Percentiles rank a stretch among this genome's conserved stretches.
These are phyloP conservation scores for Cicer bijugum DNA, from an alignment of 306 rosid genomes.

Conservation along the genomic window DNA sequence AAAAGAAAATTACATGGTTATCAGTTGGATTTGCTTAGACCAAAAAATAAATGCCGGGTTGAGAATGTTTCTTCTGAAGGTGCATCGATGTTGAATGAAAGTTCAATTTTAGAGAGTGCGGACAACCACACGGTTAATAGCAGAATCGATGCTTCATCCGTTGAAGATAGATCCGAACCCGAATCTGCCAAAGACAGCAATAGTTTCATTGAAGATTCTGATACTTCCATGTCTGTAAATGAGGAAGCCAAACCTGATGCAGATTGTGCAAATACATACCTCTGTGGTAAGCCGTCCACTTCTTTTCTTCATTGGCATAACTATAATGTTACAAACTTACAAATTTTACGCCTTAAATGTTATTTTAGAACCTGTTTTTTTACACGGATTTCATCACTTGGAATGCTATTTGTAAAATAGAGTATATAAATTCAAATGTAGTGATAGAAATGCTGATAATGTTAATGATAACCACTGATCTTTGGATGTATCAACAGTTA, in stretches of 20 bases:
- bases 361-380: too few relatives aligned
- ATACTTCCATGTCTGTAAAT: constrained; percentile 56
- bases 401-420: too few relatives aligned
- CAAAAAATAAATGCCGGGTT: constrained; percentile 66
- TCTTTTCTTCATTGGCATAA: constrained; percentile 39
- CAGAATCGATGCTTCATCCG: constrained; percentile 1
- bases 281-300: constrained; percentile 45
- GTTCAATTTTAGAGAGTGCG: constrained; percentile 43
- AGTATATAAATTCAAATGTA: too few relatives aligned
- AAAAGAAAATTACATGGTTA: constrained; percentile 72
- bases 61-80: constrained; percentile 44
- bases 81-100: constrained; percentile 43
- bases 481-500: constrained; percentile 38
- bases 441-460: constrained; percentile 8
- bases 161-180: constrained; percentile 44
- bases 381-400: too few relatives aligned
- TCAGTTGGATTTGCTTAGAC: constrained; percentile 60
- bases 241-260: constrained; percentile 52
- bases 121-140: constrained; percentile 17
- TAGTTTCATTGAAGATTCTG: constrained; percentile 53
- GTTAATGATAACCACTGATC: constrained; percentile 28
- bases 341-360: too few relatives aligned
- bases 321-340: not conserved
- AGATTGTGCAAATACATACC: constrained; percentile 42
- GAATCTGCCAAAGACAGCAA: constrained; percentile 69